These are phyloP conservation scores for Penicillium diatomitis DNA, from an alignment of 495 filamentous ascomycete species.

Conservation along the genomic window DNA sequence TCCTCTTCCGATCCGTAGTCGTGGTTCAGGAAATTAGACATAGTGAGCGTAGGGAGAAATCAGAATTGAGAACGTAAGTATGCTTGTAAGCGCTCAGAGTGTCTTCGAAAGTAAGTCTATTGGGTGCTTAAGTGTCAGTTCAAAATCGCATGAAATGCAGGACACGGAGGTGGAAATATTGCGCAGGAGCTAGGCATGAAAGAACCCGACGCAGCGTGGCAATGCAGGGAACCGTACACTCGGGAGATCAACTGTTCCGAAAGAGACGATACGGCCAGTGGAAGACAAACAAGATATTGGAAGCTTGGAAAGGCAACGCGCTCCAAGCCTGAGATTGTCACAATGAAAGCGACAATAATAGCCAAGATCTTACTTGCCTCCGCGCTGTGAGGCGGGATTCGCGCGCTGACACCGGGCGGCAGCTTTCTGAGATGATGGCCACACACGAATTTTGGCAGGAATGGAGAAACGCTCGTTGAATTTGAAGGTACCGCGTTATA, in stretches of 20 bases:
- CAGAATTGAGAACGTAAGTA: too few species aligned
- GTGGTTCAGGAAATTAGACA: slow-evolving; percentile 46
- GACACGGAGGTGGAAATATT: too few species aligned
- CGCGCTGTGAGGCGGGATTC: slow-evolving; percentile 11
- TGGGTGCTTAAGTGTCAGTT: too few species aligned
- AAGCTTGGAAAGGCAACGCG: too few species aligned
- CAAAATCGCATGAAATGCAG: too few species aligned
- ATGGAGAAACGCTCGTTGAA: not conserved
- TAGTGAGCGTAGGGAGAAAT: slow-evolving; percentile 7
- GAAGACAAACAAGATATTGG: too few species aligned
- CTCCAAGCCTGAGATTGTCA: too few species aligned
- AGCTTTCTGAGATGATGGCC: slow-evolving; percentile 3
- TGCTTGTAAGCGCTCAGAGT: too few species aligned
- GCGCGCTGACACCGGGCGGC: slow-evolving; percentile 18
- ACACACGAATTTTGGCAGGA: not conserved
- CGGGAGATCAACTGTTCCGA: not conserved
- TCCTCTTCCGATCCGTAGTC: slow-evolving; percentile 67
- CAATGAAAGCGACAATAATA: not conserved
- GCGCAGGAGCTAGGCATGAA: not conserved
- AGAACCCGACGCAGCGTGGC: slow-evolving; percentile 5
- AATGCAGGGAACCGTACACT: slow-evolving; percentile 2
- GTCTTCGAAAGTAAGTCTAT: too few species aligned
- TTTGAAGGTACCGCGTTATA: not conserved
- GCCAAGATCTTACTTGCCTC: slow-evolving; percentile 1
- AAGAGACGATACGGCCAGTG: not conserved